phyloP scores from a whole-genome alignment of 2,329 filamentous ascomycete species.

The Pyrenophora teres region DNA sequence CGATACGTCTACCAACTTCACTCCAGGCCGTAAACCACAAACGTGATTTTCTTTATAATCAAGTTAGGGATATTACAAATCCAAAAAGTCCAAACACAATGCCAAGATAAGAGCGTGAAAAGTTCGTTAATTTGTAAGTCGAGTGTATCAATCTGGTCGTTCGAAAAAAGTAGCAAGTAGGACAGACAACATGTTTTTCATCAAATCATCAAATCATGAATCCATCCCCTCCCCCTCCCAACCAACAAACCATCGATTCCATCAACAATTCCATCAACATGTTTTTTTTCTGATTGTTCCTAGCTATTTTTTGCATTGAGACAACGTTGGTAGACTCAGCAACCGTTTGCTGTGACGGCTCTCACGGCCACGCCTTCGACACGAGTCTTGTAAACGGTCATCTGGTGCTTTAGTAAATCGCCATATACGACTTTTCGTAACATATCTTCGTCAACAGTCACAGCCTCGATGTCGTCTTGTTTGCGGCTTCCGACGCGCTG shows the following conservation, averaged over 20 bases:
- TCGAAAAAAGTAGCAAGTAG: too few species aligned
- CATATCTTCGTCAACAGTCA: constrained; percentile 69
- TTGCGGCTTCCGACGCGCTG: constrained; percentile 47
- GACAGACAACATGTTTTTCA: too few species aligned
- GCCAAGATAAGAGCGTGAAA: too few species aligned
- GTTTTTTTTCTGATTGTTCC: background rate
- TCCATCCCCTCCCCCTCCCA: background rate
- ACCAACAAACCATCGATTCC: background rate
- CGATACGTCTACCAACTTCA: too few species aligned
- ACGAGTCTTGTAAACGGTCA: constrained; percentile 75
- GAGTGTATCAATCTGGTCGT: too few species aligned
- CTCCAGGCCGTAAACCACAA: too few species aligned
- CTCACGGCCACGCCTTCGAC: constrained; percentile 73
- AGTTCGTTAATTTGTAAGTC: too few species aligned
- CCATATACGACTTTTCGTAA: constrained; percentile 76
- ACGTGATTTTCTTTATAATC: too few species aligned
- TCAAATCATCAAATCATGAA: background rate
- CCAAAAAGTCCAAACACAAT: too few species aligned
- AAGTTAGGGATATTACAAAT: too few species aligned
- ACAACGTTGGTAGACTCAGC: background rate
- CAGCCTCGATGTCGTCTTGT: constrained; percentile 65
- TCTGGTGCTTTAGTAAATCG: constrained; percentile 78
- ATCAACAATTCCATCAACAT: background rate
- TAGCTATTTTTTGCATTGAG: background rate
- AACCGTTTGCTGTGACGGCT: constrained; percentile 61